Conservation (phyloP, 768 basidiomycete species). For the Boletus rex-veris region DNA sequence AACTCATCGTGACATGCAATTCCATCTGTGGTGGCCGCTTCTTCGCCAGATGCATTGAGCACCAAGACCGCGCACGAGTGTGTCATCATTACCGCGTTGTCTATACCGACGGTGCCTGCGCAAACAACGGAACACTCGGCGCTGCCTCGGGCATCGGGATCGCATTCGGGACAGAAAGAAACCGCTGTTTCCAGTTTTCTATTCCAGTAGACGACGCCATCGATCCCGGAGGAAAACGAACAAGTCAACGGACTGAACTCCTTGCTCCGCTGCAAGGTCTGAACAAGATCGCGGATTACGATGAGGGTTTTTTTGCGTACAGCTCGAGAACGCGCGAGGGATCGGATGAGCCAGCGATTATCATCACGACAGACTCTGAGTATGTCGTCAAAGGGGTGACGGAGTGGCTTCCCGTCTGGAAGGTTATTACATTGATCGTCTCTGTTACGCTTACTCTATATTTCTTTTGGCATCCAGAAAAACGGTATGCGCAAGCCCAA, state of each 20-base stretch:
- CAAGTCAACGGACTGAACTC: slow-evolving; percentile 33
- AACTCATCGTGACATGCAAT: slow-evolving; percentile 3
- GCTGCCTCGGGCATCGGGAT: slow-evolving; percentile 15
- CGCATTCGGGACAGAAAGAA: neutral
- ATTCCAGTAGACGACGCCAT: slow-evolving; percentile 23
- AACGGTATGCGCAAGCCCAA: neutral
- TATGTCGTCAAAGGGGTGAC: slow-evolving; percentile 35
- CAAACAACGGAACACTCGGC: slow-evolving; percentile 22
- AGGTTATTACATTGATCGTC: slow-evolving; percentile 13
- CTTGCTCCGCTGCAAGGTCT: slow-evolving; percentile 28
- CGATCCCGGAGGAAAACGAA: slow-evolving; percentile 17
- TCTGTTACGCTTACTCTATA: neutral
- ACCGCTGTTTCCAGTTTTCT: slow-evolving; percentile 4
- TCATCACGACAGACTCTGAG: slow-evolving; percentile 33
- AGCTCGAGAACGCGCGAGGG: neutral
- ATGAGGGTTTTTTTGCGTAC: slow-evolving; percentile 11
- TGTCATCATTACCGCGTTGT: slow-evolving; percentile 27
- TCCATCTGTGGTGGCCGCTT: neutral
- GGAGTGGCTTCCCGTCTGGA: slow-evolving; percentile 33
- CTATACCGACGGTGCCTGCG: slow-evolving; percentile 35
- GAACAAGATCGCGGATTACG: slow-evolving; percentile 23
- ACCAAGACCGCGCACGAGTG: neutral
- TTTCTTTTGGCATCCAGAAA: neutral
- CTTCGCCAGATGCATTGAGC: neutral
- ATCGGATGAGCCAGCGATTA: neutral